A percentile compares a stretch with the other conserved stretches of the same genome.
These are phyloP conservation scores for Peronospora belbahrii DNA, from an alignment of 352 stramenopile species.

Conservation along the genomic window DNA sequence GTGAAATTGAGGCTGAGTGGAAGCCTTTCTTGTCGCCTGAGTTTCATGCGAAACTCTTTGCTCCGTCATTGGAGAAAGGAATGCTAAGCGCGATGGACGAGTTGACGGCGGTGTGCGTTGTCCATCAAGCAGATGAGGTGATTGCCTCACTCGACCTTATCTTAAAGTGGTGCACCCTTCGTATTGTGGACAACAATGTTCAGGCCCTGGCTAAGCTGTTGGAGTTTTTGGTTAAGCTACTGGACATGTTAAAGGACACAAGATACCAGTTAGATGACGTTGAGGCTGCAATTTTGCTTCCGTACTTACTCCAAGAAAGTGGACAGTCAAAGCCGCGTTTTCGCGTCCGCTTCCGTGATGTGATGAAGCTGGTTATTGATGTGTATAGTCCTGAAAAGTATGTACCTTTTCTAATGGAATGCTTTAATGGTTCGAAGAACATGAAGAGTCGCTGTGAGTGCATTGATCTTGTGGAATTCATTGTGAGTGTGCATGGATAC, in stretches of 20 bases:
- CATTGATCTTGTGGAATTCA: slow-evolving; percentile 75
- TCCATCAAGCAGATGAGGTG: slow-evolving; percentile 59
- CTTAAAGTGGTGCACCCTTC: slow-evolving; percentile 81
- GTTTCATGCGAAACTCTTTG: slow-evolving; percentile 76
- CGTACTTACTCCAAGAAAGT: slow-evolving; percentile 79
- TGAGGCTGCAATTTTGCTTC: slow-evolving; percentile 72
- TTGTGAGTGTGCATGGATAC: slow-evolving; percentile 54
- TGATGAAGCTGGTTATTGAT: slow-evolving; percentile 74
- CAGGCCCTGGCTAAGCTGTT: slow-evolving; percentile 77
- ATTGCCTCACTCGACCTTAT: slow-evolving; percentile 63
- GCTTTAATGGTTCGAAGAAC: slow-evolving; percentile 80
- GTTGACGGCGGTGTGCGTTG: slow-evolving; percentile 48
- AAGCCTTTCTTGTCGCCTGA: slow-evolving; percentile 55
- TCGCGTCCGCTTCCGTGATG: slow-evolving; percentile 70
- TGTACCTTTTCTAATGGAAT: slow-evolving; percentile 64
- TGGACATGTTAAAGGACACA: slow-evolving; percentile 63
- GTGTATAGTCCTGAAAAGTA: slow-evolving; percentile 81
- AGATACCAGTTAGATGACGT: slow-evolving; percentile 73
- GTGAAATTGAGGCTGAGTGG: slow-evolving; percentile 74
- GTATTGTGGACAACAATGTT: slow-evolving; percentile 85
- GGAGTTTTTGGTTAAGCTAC: slow-evolving; percentile 74
- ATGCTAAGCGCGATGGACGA: slow-evolving; percentile 78
- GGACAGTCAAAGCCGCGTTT: slow-evolving; percentile 81
- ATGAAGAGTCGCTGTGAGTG: slow-evolving; percentile 82
- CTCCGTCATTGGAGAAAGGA: slow-evolving; percentile 67